Evolutionary conservation across 331 rosid genomes (phyloP), one percentile per base, ranked within the genome.

Genomic region (Saraca asoca): DNA sequence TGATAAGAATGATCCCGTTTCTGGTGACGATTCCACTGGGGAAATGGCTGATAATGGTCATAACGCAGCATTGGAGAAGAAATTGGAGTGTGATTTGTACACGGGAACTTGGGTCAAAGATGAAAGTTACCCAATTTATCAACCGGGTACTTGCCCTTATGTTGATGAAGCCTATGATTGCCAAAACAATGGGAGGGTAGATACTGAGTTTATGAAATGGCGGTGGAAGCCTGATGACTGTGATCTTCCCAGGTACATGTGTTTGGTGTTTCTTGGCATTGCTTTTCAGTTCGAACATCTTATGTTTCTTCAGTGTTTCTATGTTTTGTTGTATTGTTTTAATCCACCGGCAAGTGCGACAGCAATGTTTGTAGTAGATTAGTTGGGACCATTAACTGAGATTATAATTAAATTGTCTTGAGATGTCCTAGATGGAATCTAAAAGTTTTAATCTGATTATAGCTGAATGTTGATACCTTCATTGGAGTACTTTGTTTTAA

Each of bases 121-220:
- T 54, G 84, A 82, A 24, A 53, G 51, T 7, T 81, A 88, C 70
- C 97, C 97, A 1, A 64, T 88, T 75, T 88, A 91, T 50, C 24
- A 58, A 58, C 76, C 85, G 16, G 84, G 96, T 72, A 82, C 95
- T 43, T 91, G 96, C 38, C 95, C 96, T 7, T 88, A 79, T 58
- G 91, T 91, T 2, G 97, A 88, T 9, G 95, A 88, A 57, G 97
- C 91, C 68, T 91, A 81, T 39, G 95, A 86, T 66, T 91, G 91
- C 85, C 79, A 85, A 49, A 42, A 7, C 63, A 88, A 91, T 58
- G 97, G 96, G 9, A 85, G 96, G 44, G 42, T 9, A 3, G 97
- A 91, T 46, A 74, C 80, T 42, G 81, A 72, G 34, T 91, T 82
- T 73, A 75, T 85, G 42, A 85, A 82, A 48, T 91, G 96, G 97